A percentile compares a stretch with the other conserved stretches of the same genome.
phyloP scores from a whole-genome alignment of 2,329 filamentous ascomycete species.

The Sporothrix brunneoviolacea region DNA sequence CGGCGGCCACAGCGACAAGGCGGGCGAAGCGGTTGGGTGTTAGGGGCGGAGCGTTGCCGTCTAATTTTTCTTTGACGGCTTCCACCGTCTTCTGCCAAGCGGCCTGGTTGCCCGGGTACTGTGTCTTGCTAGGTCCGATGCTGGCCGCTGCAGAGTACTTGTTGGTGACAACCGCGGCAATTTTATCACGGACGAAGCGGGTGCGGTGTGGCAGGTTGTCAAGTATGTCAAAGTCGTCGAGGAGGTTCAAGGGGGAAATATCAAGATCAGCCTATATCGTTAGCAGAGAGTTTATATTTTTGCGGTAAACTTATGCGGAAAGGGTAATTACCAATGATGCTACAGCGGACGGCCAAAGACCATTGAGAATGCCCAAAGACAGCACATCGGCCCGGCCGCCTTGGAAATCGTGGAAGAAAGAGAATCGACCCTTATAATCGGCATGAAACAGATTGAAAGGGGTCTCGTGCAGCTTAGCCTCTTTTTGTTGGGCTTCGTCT shows the following conservation, averaged over 20 bases:
- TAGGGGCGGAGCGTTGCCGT: neutral
- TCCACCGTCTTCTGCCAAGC: slow-evolving; percentile 15
- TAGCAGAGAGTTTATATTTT: too few relatives aligned
- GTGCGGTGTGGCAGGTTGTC: slow-evolving; percentile 15
- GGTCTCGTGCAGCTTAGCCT: slow-evolving; percentile 20
- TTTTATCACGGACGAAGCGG: slow-evolving; percentile 17
- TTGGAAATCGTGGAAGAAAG: slow-evolving; percentile 17
- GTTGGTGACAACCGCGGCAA: slow-evolving; percentile 19
- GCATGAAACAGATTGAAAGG: slow-evolving; percentile 23
- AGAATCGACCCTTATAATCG: neutral
- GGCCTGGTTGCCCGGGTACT: slow-evolving; percentile 24
- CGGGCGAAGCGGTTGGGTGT: slow-evolving; percentile 19
- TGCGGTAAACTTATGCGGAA: too few relatives aligned
- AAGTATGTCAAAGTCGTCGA: slow-evolving; percentile 15
- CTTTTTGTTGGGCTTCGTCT: slow-evolving; percentile 22
- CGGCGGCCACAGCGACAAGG: slow-evolving; percentile 24
- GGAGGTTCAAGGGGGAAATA: slow-evolving; percentile 10
- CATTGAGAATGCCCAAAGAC: slow-evolving; percentile 25
- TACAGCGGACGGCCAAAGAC: slow-evolving; percentile 24
- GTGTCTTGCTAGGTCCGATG: slow-evolving; percentile 4
- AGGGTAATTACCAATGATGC: slow-evolving; percentile 23
- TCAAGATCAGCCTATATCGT: slow-evolving; percentile 23
- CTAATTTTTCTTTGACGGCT: slow-evolving; percentile 8
- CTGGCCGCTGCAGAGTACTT: slow-evolving; percentile 18
- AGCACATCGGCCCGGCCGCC: slow-evolving; percentile 19